Evolutionary conservation across 2,329 filamentous ascomycete species (phyloP).

Genomic region (Colletotrichum sp.): DNA sequence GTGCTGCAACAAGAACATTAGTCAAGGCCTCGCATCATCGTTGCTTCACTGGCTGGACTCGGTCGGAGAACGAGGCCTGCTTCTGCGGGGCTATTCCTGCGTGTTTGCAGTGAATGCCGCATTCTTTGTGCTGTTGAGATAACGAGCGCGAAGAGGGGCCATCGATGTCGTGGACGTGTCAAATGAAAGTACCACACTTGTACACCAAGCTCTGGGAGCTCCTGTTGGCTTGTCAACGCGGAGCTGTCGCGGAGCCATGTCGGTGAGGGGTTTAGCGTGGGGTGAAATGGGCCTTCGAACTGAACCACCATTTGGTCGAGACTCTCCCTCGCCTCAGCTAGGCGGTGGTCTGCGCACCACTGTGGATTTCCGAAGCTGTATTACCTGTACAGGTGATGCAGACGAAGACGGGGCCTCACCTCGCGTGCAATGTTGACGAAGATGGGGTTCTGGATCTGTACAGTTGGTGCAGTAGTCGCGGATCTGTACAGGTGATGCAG

Average conservation of each 20-base stretch:
- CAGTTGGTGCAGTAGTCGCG: background rate
- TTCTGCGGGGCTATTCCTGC: background rate
- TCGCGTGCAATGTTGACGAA: background rate
- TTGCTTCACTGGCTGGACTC: background rate
- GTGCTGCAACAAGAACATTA: conserved; percentile 6
- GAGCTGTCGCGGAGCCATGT: conserved; percentile 6
- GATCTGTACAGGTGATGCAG: background rate
- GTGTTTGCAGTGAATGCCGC: background rate
- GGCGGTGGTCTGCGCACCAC: background rate
- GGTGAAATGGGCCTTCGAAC: background rate
- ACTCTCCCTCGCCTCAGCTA: background rate
- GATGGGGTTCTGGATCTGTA: background rate
- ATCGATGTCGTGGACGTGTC: background rate
- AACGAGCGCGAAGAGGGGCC: background rate
- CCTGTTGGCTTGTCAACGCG: background rate
- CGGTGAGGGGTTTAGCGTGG: background rate
- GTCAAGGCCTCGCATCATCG: conserved; percentile 16
- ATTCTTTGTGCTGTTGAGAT: background rate
- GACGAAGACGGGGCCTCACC: background rate
- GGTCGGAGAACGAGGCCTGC: background rate
- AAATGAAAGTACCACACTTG: background rate
- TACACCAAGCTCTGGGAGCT: background rate
- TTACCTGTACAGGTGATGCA: background rate
- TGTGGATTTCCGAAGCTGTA: background rate
- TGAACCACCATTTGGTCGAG: background rate